These are phyloP conservation scores for Ordospora colligata DNA, from an alignment of 371 early-diverging fungal genomes.

Conservation along the genomic window DNA sequence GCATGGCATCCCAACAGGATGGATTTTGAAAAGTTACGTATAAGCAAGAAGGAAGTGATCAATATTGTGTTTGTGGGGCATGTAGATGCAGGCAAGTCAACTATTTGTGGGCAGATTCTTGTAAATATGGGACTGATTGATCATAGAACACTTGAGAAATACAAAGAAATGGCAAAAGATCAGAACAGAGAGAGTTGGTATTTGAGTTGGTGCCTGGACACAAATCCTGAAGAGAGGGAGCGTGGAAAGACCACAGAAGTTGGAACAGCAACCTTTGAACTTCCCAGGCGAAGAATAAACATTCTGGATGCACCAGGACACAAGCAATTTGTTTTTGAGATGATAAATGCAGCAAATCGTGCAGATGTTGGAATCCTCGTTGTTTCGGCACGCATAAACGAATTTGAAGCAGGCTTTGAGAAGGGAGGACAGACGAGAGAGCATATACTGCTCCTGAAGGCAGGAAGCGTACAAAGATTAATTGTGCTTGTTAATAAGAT, in stretches of 20 bases:
- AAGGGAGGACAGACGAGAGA: conserved; percentile 95
- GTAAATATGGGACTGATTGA: conserved; percentile 96
- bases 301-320: conserved; percentile 80
- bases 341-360: conserved; percentile 94
- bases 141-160: conserved; percentile 95
- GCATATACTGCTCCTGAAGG: conserved; percentile 83
- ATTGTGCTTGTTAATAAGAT: conserved; percentile 62
- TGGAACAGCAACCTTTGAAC: conserved; percentile 77
- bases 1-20: neutral
- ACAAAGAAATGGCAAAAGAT: conserved; percentile 92
- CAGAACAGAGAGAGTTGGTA: conserved; percentile 63
- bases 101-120: conserved; percentile 95
- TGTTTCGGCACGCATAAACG: conserved; percentile 81
- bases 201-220: conserved; percentile 60
- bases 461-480: conserved; percentile 43
- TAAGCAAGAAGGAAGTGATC: conserved; percentile 12
- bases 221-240: conserved; percentile 68
- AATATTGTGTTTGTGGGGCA: conserved; percentile 91
- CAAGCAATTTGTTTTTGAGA: conserved; percentile 91
- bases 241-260: conserved; percentile 61
- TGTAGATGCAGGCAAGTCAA: conserved; percentile 98
- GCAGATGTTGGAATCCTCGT: conserved; percentile 75
- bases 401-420: conserved; percentile 96
- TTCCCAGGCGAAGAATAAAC: conserved; percentile 68
- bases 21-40: conserved; percentile 7